A percentile compares a stretch with the other conserved stretches of the same genome.
Conservation (phyloP, 257 asterid genomes). For the Nicotiana knightiana region DNA sequence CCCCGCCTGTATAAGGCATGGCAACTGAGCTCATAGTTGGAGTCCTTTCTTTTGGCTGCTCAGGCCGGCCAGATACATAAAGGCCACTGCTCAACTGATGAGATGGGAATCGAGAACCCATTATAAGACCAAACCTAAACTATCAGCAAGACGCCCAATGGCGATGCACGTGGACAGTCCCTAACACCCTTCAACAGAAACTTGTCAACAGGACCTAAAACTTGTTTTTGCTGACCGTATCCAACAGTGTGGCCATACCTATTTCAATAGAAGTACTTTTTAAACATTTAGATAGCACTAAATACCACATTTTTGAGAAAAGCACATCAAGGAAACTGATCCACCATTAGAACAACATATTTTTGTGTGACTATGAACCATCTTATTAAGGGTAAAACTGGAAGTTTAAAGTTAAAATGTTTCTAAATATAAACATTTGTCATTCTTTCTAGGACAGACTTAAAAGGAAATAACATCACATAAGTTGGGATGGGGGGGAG, state of each 20-base stretch:
- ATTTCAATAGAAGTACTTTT: not conserved
- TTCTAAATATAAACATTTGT: no score
- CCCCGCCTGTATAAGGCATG: slow-evolving; percentile 94
- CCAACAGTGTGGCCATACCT: not conserved
- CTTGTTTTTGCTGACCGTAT: not conserved
- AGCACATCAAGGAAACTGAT: not conserved
- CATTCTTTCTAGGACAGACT: no score
- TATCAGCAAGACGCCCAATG: not conserved
- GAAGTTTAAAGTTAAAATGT: no score
- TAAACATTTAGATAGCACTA: not conserved
- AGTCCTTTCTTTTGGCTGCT: slow-evolving; percentile 69
- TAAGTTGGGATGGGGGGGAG: no score
- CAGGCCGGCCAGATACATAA: slow-evolving; percentile 78
- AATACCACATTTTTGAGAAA: not conserved
- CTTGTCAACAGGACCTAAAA: not conserved
- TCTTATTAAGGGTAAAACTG: no score
- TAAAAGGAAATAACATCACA: no score
- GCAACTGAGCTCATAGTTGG: slow-evolving; percentile 78
- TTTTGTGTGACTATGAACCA: no score
- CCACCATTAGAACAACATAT: not conserved
- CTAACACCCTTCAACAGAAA: not conserved
- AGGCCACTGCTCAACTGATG: slow-evolving; percentile 91
- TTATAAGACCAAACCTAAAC: not conserved
- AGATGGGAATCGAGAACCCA: slow-evolving; percentile 92
- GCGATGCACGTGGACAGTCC: not conserved